Base-by-base conservation (phyloP, 192 early-diverging fungal species). In the Ambispora gerdemannii region DNA sequence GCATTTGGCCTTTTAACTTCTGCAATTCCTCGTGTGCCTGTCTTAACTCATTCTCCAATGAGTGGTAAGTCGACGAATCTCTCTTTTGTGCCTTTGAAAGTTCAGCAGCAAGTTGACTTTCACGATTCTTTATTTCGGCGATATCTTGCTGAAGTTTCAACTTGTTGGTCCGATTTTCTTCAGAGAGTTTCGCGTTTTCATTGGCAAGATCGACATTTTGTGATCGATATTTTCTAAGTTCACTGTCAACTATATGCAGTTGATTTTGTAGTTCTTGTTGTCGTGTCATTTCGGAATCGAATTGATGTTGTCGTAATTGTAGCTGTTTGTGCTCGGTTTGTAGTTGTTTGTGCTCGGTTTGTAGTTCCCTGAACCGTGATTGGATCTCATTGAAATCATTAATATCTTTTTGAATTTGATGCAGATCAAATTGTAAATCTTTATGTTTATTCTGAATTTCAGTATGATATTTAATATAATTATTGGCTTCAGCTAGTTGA, bases 361-460 rank as follows among this genome's bases (percentile, higher is more conserved):
- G 32, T 3, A 63, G 34, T 31, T 38, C 60, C 31, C n/a, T 27
- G 24, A 27, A 43, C 15, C 38, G 38, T 10, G 7, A 10, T 43
- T 43, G 38, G 38, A 43, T 6, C 38, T 43, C 38, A 6, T 43
- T 15, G 15, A 43, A 43, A 15, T 15, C 15, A 10, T 43, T 43
- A 15, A 43, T 15, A 43, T 43, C 38, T 10, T 10, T 10, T 10
- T 10, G 38, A 10, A 43, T 43, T 43, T 6, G 6, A 10, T 43
- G 7, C 38, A 43, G 38, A 28, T 47, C 4, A 0, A 24, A 6
- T 19, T 64, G 38, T 17, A 64, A 64, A 15, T 38, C 27, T 27
- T 64, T 10, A 49, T 64, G 63, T 47, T 47, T 66, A 25, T 7
- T 51, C 22, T 50, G 63, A 66, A 66, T 36, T 17, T 66, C 63